Evolutionary conservation across 129 eudicot species (phyloP), one percentile per base, ranked within the genome.

Genomic region (sunflower (Helianthus annuus)): DNA sequence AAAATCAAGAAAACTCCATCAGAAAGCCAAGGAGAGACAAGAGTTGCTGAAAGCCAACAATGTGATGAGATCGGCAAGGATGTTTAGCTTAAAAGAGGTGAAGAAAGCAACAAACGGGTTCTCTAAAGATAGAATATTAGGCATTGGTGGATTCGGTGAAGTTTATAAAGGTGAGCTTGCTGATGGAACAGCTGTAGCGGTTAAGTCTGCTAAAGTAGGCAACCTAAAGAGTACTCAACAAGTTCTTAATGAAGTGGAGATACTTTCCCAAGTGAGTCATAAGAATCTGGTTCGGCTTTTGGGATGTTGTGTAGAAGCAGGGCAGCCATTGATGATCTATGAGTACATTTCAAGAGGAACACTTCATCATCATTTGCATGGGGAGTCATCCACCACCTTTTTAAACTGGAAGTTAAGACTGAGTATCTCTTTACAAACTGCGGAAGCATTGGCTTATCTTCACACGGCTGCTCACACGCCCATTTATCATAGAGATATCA

Each of bases 201-300:
- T 84, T 36, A 84, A 84, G 56, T 80, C 78, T 1, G 85, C 88
- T 32, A 84, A 84, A 73, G 82, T 84, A 29, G 88, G 88, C 9
- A 80, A 84, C 56, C 58, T 80, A 34, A 80, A 80, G 73, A 84
- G 88, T 69, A 84, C 85, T 5, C 80, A 84, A 48, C 88, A 84
- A 80, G 80, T 80, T 3, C 88, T 84, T 45, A 84, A 84, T 69
- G 88, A 84, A 80, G 85, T 84, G 10, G 82, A 68, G 14, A 80
- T 84, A 40, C 88, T 84, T 76, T 84, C 88, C 57, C 88, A 84
- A 76, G 88, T 84, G 48, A 84, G 75, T 60, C 88, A 84, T 76
- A 77, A 73, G 65, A 76, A 84, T 71, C 82, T 84, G 27, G 88
- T 84, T 46, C 73, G 77, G 46, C 78, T 84, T 16, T 72, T 84